A percentile compares a stretch with the other conserved stretches of the same genome.
Evolutionary conservation across 2,329 filamentous ascomycete genomes (phyloP).

Genomic region (Apiospora arundinis): DNA sequence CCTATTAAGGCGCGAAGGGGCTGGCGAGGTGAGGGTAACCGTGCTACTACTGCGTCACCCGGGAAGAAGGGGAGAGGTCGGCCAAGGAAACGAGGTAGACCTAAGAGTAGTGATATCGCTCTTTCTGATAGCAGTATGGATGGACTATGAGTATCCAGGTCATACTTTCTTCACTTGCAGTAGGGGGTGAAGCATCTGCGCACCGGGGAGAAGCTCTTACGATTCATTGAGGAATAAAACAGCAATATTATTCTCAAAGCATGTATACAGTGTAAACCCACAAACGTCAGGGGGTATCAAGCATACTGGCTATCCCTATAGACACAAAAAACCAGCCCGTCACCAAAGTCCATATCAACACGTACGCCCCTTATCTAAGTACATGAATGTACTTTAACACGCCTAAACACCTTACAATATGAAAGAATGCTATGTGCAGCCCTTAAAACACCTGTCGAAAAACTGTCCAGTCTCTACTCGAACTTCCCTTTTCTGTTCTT

Average conservation of each 20-base stretch:
- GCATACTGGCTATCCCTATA: constrained; percentile 29
- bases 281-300: constrained; percentile 32
- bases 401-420: constrained; percentile 19
- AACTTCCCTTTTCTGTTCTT: neutral
- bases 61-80: constrained; percentile 10
- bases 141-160: neutral
- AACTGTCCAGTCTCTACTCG: neutral
- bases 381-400: constrained; percentile 20
- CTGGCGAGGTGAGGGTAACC: constrained; percentile 50
- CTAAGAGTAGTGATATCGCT: constrained; percentile 23
- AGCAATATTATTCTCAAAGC: constrained; percentile 1
- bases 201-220: no score
- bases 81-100: constrained; percentile 24
- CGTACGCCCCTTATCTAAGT: constrained; percentile 4
- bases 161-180: neutral
- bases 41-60: neutral
- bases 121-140: constrained; percentile 14
- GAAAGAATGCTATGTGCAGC: constrained; percentile 7
- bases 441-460: neutral
- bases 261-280: constrained; percentile 10
- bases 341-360: neutral
- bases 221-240: neutral
- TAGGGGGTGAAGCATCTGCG: no score
- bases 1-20: constrained; percentile 57
- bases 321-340: constrained; percentile 25